These are phyloP conservation scores for Globisporangium carolinianum DNA, from an alignment of 352 stramenopile species.

Conservation along the genomic window DNA sequence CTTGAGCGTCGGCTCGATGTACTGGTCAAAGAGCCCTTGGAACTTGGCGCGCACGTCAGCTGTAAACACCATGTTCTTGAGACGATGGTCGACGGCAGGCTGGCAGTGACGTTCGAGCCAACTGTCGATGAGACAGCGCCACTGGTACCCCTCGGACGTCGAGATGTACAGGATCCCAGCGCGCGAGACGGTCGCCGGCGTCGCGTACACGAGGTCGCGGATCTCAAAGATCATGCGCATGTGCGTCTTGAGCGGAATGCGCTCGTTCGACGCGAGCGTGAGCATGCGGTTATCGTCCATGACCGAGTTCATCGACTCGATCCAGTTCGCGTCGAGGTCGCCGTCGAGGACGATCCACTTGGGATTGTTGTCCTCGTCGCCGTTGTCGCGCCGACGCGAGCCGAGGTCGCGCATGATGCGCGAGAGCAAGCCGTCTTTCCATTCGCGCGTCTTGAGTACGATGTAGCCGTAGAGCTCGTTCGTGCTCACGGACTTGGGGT, in stretches of 20 bases:
- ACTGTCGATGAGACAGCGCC: slow-evolving; percentile 90
- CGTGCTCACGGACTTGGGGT: slow-evolving; percentile 94
- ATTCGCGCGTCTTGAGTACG: slow-evolving; percentile 92
- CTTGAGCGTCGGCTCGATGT: slow-evolving; percentile 88
- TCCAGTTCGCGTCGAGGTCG: slow-evolving; percentile 97
- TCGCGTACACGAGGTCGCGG: slow-evolving; percentile 93
- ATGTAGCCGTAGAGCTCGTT: slow-evolving; percentile 97
- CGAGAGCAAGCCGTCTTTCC: slow-evolving; percentile 93
- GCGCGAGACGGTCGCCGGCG: slow-evolving; percentile 92
- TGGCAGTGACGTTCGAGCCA: slow-evolving; percentile 86
- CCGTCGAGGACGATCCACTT: slow-evolving; percentile 98
- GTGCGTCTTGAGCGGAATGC: slow-evolving; percentile 93
- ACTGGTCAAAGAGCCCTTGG: slow-evolving; percentile 88
- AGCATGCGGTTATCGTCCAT: slow-evolving; percentile 98
- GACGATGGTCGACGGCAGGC: slow-evolving; percentile 48
- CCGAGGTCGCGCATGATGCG: slow-evolving; percentile 95
- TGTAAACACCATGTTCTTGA: slow-evolving; percentile 74
- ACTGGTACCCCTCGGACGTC: slow-evolving; percentile 93
- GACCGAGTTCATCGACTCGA: slow-evolving; percentile 96
- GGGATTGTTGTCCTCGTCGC: slow-evolving; percentile 86
- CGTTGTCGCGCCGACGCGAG: slow-evolving; percentile 84
- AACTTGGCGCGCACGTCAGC: slow-evolving; percentile 74
- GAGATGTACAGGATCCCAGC: slow-evolving; percentile 96
- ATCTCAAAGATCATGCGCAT: slow-evolving; percentile 99
- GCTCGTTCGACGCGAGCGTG: slow-evolving; percentile 94